These are phyloP conservation scores for Inonotus obliquus DNA, from an alignment of 1,284 basidiomycete species.

Conservation along the genomic window DNA sequence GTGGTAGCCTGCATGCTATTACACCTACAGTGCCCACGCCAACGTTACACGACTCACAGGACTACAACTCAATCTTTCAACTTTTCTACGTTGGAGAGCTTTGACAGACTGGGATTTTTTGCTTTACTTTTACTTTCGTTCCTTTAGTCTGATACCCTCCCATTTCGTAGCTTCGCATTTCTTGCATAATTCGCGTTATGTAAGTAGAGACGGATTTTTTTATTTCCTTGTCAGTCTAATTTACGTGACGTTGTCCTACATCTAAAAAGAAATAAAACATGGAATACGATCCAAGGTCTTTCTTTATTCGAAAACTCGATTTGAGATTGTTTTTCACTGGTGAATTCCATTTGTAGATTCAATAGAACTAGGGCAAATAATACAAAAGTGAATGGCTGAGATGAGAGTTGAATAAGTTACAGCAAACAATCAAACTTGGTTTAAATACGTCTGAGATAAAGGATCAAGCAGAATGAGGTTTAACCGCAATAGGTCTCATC, in stretches of 20 bases:
- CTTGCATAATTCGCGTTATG: not conserved
- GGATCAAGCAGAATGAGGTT: conserved; percentile 31
- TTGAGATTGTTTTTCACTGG: too few species aligned
- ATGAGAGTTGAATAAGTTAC: not conserved
- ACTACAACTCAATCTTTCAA: not conserved
- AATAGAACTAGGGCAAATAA: not conserved
- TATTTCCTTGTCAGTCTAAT: not conserved
- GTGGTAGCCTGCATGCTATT: too few species aligned
- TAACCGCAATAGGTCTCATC: conserved; percentile 36
- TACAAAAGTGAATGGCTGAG: not conserved
- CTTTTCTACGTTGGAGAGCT: not conserved
- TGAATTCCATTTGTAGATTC: not conserved
- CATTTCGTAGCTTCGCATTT: not conserved
- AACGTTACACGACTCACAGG: not conserved
- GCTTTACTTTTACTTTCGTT: not conserved
- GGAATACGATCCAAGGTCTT: not conserved
- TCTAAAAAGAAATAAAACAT: not conserved
- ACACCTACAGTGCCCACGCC: not conserved
- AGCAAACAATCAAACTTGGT: not conserved
- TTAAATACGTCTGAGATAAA: too few species aligned
- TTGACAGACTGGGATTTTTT: not conserved
- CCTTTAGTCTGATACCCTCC: not conserved
- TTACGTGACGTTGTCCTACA: not conserved
- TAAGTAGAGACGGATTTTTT: not conserved
- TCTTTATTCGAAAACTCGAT: too few species aligned